Conservation (phyloP, 495 filamentous ascomycete species). For the Peziza echinospora region DNA sequence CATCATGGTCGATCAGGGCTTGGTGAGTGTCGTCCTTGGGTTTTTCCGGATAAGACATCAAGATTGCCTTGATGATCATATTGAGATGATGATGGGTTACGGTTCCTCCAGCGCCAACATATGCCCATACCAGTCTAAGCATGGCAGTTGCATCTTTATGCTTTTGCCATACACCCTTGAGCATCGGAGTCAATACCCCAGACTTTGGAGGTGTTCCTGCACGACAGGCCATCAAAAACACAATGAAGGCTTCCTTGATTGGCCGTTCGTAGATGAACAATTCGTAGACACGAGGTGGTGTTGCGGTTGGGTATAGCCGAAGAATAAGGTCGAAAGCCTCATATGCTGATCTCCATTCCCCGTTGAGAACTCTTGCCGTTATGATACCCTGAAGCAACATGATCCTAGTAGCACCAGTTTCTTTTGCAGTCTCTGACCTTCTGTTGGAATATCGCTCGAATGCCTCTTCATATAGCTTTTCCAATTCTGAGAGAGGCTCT, state of each 20-base stretch:
- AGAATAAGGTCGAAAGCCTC: slow-evolving; percentile 27
- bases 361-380: slow-evolving; percentile 24
- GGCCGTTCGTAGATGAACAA: slow-evolving; percentile 27
- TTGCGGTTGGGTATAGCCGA: slow-evolving; percentile 24
- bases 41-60: slow-evolving; percentile 7
- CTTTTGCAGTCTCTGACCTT: slow-evolving; percentile 4
- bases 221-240: slow-evolving; percentile 27
- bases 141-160: slow-evolving; percentile 14
- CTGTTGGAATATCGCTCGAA: slow-evolving; percentile 20
- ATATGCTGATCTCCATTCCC: slow-evolving; percentile 27
- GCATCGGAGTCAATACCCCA: slow-evolving; percentile 13
- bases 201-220: slow-evolving; percentile 19
- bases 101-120: slow-evolving; percentile 20
- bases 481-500: slow-evolving; percentile 19
- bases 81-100: slow-evolving; percentile 18
- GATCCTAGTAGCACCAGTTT: slow-evolving; percentile 19
- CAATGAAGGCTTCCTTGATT: slow-evolving; percentile 23
- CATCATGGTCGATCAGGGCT: neutral
- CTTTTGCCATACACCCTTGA: slow-evolving; percentile 11
- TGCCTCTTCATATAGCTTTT: slow-evolving; percentile 23
- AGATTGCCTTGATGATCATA: slow-evolving; percentile 11
- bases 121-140: slow-evolving; percentile 21
- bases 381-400: slow-evolving; percentile 28
- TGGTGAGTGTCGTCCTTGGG: neutral
- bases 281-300: slow-evolving; percentile 23